phyloP scores from a whole-genome alignment of 2,329 filamentous ascomycete genomes.

The Exophiala sp. region DNA sequence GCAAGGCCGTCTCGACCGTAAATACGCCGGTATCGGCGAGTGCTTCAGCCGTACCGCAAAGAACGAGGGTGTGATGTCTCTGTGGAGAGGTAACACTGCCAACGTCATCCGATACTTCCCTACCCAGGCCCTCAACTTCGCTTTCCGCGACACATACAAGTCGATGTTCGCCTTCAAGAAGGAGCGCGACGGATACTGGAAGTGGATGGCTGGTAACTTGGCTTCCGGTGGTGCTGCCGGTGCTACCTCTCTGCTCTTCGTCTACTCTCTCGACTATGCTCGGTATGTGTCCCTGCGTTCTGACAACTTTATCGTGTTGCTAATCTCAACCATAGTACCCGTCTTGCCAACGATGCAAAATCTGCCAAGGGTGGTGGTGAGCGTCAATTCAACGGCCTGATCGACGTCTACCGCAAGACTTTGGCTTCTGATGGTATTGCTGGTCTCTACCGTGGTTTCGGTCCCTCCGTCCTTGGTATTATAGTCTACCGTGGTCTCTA shows the following conservation, averaged over 20 bases:
- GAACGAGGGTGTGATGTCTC: slow-evolving; percentile 87
- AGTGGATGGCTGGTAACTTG: slow-evolving; percentile 99
- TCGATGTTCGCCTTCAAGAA: slow-evolving; percentile 99
- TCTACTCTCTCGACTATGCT: slow-evolving; percentile 99
- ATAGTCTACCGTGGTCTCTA: slow-evolving; percentile 99
- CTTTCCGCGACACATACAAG: slow-evolving; percentile 99
- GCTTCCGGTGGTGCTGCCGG: slow-evolving; percentile 99
- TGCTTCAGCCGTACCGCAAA: slow-evolving; percentile 92
- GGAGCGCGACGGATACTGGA: slow-evolving; percentile 94
- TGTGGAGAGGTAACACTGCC: slow-evolving; percentile 99
- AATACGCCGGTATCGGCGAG: slow-evolving; percentile 89
- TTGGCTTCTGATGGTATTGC: slow-evolving; percentile 96
- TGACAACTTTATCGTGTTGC: background rate
- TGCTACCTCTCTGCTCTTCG: slow-evolving; percentile 99
- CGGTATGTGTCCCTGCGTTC: slow-evolving; percentile 35
- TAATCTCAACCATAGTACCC: slow-evolving; percentile 61
- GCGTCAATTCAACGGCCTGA: slow-evolving; percentile 99
- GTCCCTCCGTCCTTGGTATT: slow-evolving; percentile 98
- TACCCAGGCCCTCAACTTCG: slow-evolving; percentile 99
- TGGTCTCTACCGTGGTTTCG: slow-evolving; percentile 99
- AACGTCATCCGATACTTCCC: slow-evolving; percentile 99
- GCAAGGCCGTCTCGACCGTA: slow-evolving; percentile 94
- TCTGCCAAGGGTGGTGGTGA: slow-evolving; percentile 85
- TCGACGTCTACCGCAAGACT: slow-evolving; percentile 99
- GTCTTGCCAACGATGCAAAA: slow-evolving; percentile 99